These are phyloP conservation scores for Euclidium syriacum DNA, from an alignment of 345 rosid species.

Conservation along the genomic window DNA sequence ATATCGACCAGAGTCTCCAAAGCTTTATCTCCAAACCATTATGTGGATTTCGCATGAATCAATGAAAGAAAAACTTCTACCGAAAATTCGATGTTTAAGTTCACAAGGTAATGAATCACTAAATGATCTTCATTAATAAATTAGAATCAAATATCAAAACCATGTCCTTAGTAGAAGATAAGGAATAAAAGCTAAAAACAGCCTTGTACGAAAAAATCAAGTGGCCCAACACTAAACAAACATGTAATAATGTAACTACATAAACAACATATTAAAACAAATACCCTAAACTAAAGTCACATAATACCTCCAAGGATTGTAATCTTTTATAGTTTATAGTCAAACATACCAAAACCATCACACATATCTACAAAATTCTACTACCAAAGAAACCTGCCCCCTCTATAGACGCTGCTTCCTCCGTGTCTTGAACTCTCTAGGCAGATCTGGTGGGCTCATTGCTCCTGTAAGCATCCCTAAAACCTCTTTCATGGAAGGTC, in stretches of 20 bases:
- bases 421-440: slow-evolving; percentile 54
- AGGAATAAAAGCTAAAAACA: background rate
- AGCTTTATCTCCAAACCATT: too few relatives aligned
- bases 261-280: background rate
- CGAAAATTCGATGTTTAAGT: too few relatives aligned
- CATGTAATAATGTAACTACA: background rate
- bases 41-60: background rate
- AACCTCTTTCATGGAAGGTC: slow-evolving; percentile 80
- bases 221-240: background rate
- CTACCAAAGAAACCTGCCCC: background rate
- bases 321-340: background rate
- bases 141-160: background rate
- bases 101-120: too few relatives aligned
- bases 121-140: too few relatives aligned
- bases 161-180: too few relatives aligned
- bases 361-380: background rate
- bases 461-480: slow-evolving; percentile 70
- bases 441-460: slow-evolving; percentile 53
- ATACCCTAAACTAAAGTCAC: background rate
- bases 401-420: slow-evolving; percentile 37
- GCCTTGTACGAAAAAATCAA: background rate
- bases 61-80: too few relatives aligned
- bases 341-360: background rate
- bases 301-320: background rate
- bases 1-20: too few relatives aligned